Conservation (phyloP, 208 protist genomes). For the Acanthamoeba lenticulata region DNA sequence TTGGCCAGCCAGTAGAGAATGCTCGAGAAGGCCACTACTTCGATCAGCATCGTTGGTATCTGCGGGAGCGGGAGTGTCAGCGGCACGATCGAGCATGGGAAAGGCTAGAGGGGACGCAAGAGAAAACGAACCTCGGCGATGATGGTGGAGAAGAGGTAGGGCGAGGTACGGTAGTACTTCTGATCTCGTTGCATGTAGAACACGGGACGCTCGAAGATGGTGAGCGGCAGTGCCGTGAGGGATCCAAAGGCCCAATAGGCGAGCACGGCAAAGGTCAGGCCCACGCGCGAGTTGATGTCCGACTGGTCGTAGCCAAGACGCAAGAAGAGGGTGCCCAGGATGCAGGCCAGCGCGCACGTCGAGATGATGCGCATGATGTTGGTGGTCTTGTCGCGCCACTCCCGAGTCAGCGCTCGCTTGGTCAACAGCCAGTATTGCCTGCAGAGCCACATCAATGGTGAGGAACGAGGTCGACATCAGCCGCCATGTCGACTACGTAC, state of each 20-base stretch:
- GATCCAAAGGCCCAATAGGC: conserved; percentile 22
- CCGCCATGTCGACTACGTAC: neutral
- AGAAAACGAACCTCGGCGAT: conserved; percentile 10
- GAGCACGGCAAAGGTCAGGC: neutral
- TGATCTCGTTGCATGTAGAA: conserved; percentile 58
- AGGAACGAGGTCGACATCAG: neutral
- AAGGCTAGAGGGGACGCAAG: neutral
- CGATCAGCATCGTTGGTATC: conserved; percentile 1
- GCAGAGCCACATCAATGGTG: neutral
- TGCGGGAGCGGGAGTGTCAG: neutral
- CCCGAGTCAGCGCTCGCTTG: neutral
- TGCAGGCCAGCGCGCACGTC: neutral
- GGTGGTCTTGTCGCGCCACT: conserved; percentile 44
- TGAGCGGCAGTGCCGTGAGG: neutral
- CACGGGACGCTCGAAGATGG: conserved; percentile 35
- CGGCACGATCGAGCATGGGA: neutral
- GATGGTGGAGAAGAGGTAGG: conserved; percentile 58
- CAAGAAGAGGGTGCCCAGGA: conserved; percentile 49
- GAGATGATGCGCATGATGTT: neutral
- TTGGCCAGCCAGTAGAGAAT: conserved; percentile 47
- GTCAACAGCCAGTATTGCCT: conserved; percentile 21
- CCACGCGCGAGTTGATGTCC: neutral
- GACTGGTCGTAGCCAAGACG: conserved; percentile 2
- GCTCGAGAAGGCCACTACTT: neutral
- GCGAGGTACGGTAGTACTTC: conserved; percentile 55